Evolutionary conservation across 805 yeast species (phyloP).

Genomic region (Kodamaea laetipori): DNA sequence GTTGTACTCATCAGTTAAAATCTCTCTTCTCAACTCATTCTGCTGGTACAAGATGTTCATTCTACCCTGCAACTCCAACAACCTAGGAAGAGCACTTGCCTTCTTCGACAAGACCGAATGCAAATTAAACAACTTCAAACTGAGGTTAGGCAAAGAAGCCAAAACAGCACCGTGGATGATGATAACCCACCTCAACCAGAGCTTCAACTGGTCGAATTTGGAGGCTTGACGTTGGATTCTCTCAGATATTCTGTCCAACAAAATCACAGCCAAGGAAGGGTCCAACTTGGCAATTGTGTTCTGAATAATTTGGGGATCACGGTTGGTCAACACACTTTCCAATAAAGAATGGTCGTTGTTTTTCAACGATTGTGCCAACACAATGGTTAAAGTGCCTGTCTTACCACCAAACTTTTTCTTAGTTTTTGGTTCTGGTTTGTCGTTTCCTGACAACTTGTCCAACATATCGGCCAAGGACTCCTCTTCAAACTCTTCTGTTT

Average conservation of each 20-base stretch:
- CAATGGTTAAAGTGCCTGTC: slow-evolving; percentile 65
- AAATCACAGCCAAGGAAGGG: slow-evolving; percentile 49
- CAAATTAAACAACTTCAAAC: slow-evolving; percentile 44
- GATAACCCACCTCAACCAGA: slow-evolving; percentile 59
- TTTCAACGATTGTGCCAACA: slow-evolving; percentile 85
- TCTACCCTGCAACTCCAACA: slow-evolving; percentile 54
- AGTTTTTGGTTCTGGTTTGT: slow-evolving; percentile 29
- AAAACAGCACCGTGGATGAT: slow-evolving; percentile 56
- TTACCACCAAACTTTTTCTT: slow-evolving; percentile 54
- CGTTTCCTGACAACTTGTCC: slow-evolving; percentile 34
- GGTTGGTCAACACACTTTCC: slow-evolving; percentile 73
- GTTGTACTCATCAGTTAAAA: slow-evolving; percentile 29
- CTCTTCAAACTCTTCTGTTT: slow-evolving; percentile 47
- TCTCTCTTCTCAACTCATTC: slow-evolving; percentile 43
- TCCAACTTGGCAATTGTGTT: slow-evolving; percentile 53
- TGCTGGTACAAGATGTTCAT: slow-evolving; percentile 49
- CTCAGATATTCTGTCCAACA: slow-evolving; percentile 56
- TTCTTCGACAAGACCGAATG: slow-evolving; percentile 51
- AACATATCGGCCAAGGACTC: slow-evolving; percentile 58
- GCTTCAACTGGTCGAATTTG: slow-evolving; percentile 51
- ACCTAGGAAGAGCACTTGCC: slow-evolving; percentile 50
- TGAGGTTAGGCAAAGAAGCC: slow-evolving; percentile 47
- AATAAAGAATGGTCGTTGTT: slow-evolving; percentile 84
- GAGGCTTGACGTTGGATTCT: slow-evolving; percentile 52
- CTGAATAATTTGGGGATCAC: slow-evolving; percentile 52